Conservation (phyloP, 2,329 filamentous ascomycete species). For the Colletotrichum falcatum region DNA sequence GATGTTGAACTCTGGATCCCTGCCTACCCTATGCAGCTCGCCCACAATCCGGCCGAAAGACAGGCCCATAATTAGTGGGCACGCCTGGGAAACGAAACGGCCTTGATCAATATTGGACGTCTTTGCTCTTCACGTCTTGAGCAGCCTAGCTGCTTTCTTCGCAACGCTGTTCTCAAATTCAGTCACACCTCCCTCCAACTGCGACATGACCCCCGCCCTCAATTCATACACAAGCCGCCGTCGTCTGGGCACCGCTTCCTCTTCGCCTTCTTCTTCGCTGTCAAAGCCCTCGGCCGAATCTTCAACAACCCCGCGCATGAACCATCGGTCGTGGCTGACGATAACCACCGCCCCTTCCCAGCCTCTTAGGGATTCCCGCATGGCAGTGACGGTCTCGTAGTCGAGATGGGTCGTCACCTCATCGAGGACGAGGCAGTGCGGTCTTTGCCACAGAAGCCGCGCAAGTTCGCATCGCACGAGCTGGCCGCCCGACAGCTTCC, state of each 20-base stretch:
- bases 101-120: not conserved
- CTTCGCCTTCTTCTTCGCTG: slow-evolving; percentile 56
- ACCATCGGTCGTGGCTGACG: slow-evolving; percentile 86
- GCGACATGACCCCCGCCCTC: slow-evolving; percentile 66
- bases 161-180: slow-evolving; percentile 74
- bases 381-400: slow-evolving; percentile 80
- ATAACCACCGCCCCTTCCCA: slow-evolving; percentile 83
- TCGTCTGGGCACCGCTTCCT: slow-evolving; percentile 56
- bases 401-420: slow-evolving; percentile 90
- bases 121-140: slow-evolving; percentile 42
- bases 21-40: too few relatives aligned
- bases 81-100: not conserved
- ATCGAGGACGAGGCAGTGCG: slow-evolving; percentile 81
- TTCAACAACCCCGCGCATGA: slow-evolving; percentile 80
- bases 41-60: not conserved
- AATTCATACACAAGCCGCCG: slow-evolving; percentile 71
- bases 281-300: slow-evolving; percentile 60
- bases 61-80: too few relatives aligned
- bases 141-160: slow-evolving; percentile 64
- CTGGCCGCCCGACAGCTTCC: slow-evolving; percentile 83
- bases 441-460: slow-evolving; percentile 73
- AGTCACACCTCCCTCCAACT: slow-evolving; percentile 70
- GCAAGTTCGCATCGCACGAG: slow-evolving; percentile 75
- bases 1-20: not conserved
- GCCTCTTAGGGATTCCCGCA: slow-evolving; percentile 72